phyloP scores from a whole-genome alignment of 2,329 filamentous ascomycete species.

The Hymenoscyphus infarciens region DNA sequence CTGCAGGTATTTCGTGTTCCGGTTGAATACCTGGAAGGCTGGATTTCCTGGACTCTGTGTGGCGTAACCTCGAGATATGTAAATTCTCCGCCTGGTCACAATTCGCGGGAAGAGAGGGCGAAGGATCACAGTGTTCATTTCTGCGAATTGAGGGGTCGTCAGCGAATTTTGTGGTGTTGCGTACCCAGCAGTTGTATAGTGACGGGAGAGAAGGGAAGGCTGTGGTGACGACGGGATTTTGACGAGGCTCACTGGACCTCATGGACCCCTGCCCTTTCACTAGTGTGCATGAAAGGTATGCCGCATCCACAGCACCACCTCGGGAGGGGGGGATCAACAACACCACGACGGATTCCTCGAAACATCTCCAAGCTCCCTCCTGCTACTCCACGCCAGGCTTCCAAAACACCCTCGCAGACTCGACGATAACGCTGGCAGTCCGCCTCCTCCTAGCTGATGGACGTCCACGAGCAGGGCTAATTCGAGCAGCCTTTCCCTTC shows the following conservation, averaged over 20 bases:
- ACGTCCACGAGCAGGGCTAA: constrained; percentile 30
- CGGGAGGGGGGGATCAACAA: constrained; percentile 17
- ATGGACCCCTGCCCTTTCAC: background rate
- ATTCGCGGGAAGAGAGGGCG: constrained; percentile 25
- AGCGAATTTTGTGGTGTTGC: background rate
- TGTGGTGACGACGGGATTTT: constrained; percentile 22
- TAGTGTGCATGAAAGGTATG: background rate
- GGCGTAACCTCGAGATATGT: constrained; percentile 60
- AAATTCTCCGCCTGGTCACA: constrained; percentile 19
- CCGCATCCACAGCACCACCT: background rate
- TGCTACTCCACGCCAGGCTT: constrained; percentile 5
- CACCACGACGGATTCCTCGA: constrained; percentile 10
- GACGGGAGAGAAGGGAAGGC: constrained; percentile 15
- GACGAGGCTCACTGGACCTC: constrained; percentile 16
- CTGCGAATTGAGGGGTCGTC: constrained; percentile 5
- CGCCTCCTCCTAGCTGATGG: constrained; percentile 27
- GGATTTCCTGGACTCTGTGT: constrained; percentile 64
- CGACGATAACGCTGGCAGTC: constrained; percentile 22
- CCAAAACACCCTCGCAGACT: constrained; percentile 13
- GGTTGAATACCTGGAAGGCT: constrained; percentile 87
- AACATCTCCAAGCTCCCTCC: constrained; percentile 5
- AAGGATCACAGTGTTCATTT: constrained; percentile 29
- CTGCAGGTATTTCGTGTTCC: constrained; percentile 81
- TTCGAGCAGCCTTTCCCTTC: constrained; percentile 21
- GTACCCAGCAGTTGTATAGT: background rate